Base-by-base conservation (phyloP, 2,329 filamentous ascomycete genomes). In the Drechslerella coelobrocha region DNA sequence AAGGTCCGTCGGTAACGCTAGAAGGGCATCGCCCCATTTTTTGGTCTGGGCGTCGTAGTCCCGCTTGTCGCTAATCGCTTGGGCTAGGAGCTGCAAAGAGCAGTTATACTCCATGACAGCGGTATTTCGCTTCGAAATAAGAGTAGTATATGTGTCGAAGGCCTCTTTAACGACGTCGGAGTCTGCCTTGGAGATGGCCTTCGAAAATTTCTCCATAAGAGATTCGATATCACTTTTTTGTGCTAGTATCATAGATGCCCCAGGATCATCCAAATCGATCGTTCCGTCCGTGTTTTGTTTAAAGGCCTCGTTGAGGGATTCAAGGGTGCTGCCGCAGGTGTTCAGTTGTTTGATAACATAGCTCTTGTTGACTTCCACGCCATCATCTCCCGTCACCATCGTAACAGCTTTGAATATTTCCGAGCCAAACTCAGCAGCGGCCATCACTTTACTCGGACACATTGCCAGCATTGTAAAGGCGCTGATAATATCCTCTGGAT, bases 91-190 rank as follows among this genome's bases (percentile, higher is more conserved):
- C 8, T 54, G 51, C 12, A 54, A 39, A 3, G n/a, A 9, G 9
- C 26, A 27, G 24, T 54, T 54, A 19, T 39, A 54, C 12, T 21
- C 24, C 27, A 54, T 21, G n/a, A 54, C 51, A 21, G 51, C 51
- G 29, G 27, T 54, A 39, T 54, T 54, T 9, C 51, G 27, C 27
- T 54, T 37, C 10, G 6, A 10, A 29, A 54, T 54, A 14, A 39
- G 5, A 39, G 9, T 17, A 9, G 34, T 17, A 24, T 54, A 52
- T 6, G 23, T 10, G 19, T 52, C 9, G 48, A 52, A 29, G n/a
- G 14, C n/a, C 14, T 52, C 27, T 5, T 23, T 9, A 19, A 24
- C 27, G 8, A 26, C 27, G 12, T 52, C 48, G 6, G 27, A 24
- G 17, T 12, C 14, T 6, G 10, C 10, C 27, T 52, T 31, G 24